Evolutionary conservation across 169 alveolate genomes (phyloP), one percentile per base, ranked within the genome.

Genomic region (Prorocentrum cordatum): DNA sequence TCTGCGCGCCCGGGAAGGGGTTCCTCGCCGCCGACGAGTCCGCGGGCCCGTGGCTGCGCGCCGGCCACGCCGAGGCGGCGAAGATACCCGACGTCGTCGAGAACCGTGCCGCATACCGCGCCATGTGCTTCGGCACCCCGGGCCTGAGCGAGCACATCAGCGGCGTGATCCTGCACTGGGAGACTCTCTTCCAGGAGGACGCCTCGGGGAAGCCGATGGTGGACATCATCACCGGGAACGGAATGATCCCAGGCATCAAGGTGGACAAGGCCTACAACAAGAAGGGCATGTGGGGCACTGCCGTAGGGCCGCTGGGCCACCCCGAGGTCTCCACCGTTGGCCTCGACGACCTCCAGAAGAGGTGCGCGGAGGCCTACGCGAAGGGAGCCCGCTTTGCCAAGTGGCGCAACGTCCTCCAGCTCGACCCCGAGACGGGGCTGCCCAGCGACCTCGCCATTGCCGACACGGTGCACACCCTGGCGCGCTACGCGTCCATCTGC

Each of bases 331-430:
- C 72, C 39, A 62, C 72, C 7, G 45, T 26, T 24, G 72, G 72
- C 7, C 29, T 62, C 4, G 72, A 62, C 27, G 72, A 62, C 39
- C 39, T 62, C 1, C 72, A 62, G 72, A 33, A 62, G 35, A 26
- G 39, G 22, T 62, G 72, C 71, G 22, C 9, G 38, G 95, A 95
- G 94, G 98, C 95, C 95, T 98, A 98, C 93, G 96, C 94, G 73
- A 96, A 97, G 75, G 99, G 99, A 47, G 99, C 99, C 75, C 95
- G 99, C 72, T 98, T 98, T 93, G 99, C 99, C 91, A 98, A 98
- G 94, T 98, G 99, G 99, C 96, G 99, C 93, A 98, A 99, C 36
- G 99, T 97, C 36, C 93, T 97, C 72, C 96, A 95, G 91, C 96
- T 98, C 91, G 99, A 96, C 84, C 94, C 92, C 45, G 95, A 92